Conservation (phyloP, 2,329 filamentous ascomycete species). For the Epichloe glyceriae region DNA sequence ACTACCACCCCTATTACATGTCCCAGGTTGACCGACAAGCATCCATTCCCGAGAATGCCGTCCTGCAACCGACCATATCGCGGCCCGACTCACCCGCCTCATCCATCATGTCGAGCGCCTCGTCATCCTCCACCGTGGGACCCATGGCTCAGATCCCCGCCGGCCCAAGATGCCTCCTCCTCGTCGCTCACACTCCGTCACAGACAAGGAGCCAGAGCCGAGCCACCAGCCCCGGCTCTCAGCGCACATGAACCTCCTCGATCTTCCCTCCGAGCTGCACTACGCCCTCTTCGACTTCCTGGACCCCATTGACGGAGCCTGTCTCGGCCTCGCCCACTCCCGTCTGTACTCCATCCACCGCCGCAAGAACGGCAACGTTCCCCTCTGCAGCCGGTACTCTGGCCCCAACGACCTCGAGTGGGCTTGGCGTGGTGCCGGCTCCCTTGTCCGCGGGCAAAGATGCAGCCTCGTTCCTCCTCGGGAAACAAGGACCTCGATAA, state of each 20-base stretch:
- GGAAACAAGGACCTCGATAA: constrained; percentile 24
- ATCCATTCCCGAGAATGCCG: constrained; percentile 23
- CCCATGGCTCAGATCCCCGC: constrained; percentile 13
- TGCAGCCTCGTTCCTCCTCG: neutral
- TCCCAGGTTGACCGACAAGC: constrained; percentile 16
- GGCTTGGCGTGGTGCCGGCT: constrained; percentile 46
- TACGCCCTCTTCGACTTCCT: constrained; percentile 48
- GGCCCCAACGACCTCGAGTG: constrained; percentile 52
- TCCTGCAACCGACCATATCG: constrained; percentile 6
- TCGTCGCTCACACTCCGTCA: constrained; percentile 47
- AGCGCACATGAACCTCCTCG: constrained; percentile 30
- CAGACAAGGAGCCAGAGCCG: constrained; percentile 45
- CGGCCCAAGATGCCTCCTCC: constrained; percentile 31
- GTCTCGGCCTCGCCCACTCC: constrained; percentile 44
- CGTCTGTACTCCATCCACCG: constrained; percentile 47
- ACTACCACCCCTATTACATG: constrained; percentile 6
- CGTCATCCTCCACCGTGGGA: constrained; percentile 7
- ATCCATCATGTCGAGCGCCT: neutral
- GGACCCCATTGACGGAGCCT: constrained; percentile 51
- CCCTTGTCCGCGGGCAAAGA: constrained; percentile 20
- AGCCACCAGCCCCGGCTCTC: constrained; percentile 33
- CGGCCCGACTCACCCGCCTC: constrained; percentile 3
- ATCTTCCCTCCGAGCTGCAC: constrained; percentile 47
- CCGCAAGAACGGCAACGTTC: constrained; percentile 41
- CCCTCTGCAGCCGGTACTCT: constrained; percentile 41